These are phyloP conservation scores for Russula earlei DNA, from an alignment of 768 basidiomycete species.

Conservation along the genomic window DNA sequence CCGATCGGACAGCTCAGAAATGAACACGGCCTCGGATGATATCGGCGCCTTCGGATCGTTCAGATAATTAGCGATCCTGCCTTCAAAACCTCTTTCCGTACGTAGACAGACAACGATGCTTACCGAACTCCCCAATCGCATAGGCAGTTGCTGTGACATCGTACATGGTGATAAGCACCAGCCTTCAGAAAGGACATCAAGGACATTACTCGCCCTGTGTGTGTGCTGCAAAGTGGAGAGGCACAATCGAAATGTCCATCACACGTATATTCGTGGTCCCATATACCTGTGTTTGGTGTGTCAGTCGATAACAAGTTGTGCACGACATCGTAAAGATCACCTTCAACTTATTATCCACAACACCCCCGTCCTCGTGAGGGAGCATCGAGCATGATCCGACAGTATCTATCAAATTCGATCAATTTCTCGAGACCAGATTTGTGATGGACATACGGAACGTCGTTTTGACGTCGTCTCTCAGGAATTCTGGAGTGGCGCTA, in stretches of 20 bases:
- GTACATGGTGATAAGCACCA: background rate
- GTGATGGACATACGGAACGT: slow-evolving; percentile 3
- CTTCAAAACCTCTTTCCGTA: background rate
- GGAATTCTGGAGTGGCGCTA: background rate
- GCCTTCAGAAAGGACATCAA: background rate
- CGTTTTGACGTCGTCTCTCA: background rate
- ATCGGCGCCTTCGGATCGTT: slow-evolving; percentile 8
- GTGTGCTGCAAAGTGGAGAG: slow-evolving; percentile 24
- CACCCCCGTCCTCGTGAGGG: slow-evolving; percentile 14
- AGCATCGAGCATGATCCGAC: slow-evolving; percentile 16
- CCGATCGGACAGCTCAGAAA: background rate
- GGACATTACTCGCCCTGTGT: slow-evolving; percentile 9
- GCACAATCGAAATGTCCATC: slow-evolving; percentile 26
- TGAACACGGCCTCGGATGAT: slow-evolving; percentile 10
- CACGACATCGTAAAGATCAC: background rate
- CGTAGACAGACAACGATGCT: background rate
- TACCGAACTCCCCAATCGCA: slow-evolving; percentile 17
- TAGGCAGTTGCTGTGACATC: slow-evolving; percentile 10
- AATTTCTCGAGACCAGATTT: too few species aligned
- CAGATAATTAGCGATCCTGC: background rate
- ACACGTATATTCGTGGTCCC: slow-evolving; percentile 26
- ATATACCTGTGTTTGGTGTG: slow-evolving; percentile 19
- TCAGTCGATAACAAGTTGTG: background rate
- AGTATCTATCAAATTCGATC: slow-evolving; percentile 3
- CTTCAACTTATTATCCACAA: slow-evolving; percentile 18